These are phyloP conservation scores for Deinandra increscens DNA, from an alignment of 129 eudicot genomes.

Conservation along the genomic window DNA sequence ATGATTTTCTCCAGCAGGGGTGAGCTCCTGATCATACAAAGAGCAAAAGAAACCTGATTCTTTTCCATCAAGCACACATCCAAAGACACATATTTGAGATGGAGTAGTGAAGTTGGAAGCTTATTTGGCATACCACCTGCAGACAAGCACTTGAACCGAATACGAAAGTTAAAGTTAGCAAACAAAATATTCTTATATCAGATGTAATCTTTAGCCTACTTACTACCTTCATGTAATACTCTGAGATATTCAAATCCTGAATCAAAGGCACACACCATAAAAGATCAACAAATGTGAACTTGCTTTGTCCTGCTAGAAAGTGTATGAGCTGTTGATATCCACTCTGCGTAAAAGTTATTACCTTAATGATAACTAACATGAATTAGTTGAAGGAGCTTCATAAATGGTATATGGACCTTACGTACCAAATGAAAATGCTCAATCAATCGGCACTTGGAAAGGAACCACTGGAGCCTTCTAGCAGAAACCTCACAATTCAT, in stretches of 20 bases:
- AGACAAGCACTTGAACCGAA: background rate
- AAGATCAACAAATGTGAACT: slow-evolving; percentile 6
- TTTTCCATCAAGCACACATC: background rate
- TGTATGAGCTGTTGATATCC: too few relatives aligned
- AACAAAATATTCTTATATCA: background rate
- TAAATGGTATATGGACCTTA: background rate
- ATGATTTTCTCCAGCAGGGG: background rate
- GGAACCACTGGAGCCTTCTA: slow-evolving; percentile 2
- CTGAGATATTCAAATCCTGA: background rate
- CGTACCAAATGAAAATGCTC: background rate
- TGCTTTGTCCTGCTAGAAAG: background rate
- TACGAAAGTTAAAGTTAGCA: background rate
- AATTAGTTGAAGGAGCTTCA: background rate
- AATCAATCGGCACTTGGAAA: slow-evolving; percentile 28
- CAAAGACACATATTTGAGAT: background rate
- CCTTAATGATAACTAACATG: too few relatives aligned
- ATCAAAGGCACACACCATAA: background rate
- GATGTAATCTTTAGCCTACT: background rate
- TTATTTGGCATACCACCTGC: background rate
- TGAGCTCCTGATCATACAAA: slow-evolving; percentile 16
- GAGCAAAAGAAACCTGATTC: background rate
- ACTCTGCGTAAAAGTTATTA: too few relatives aligned
- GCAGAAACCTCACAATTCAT: background rate
- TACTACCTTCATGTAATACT: background rate
- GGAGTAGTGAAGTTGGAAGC: background rate